Evolutionary conservation across 805 yeast genomes (phyloP).

Genomic region (Candida silvicultrix): DNA sequence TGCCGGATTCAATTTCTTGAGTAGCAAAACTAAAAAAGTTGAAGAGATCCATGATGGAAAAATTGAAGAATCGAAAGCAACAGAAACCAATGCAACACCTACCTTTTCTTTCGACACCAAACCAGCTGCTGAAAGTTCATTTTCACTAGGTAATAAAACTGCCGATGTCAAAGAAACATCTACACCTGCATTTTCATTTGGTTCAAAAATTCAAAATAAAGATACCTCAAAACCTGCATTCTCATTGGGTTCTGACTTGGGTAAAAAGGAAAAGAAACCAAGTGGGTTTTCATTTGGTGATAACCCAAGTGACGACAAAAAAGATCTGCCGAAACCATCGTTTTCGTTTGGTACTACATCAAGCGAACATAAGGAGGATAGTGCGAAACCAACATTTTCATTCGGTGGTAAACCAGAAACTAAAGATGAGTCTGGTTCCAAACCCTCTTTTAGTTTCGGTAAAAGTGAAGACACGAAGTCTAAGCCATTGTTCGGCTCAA

Average conservation of each 20-base stretch:
- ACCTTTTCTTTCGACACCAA: neutral
- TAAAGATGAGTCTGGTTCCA: neutral
- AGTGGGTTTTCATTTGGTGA: neutral
- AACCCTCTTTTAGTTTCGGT: neutral
- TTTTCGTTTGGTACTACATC: slow-evolving; percentile 13
- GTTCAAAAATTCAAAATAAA: neutral
- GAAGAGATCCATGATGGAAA: slow-evolving; percentile 1
- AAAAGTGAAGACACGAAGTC: neutral
- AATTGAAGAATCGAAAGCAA: neutral
- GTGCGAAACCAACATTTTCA: slow-evolving; percentile 9
- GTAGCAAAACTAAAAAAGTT: slow-evolving; percentile 2
- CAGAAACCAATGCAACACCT: neutral
- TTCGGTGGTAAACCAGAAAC: slow-evolving; percentile 6
- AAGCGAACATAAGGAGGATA: slow-evolving; percentile 1
- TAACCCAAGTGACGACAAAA: neutral
- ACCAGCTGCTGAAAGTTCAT: neutral
- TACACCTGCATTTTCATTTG: neutral
- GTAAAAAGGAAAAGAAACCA: neutral
- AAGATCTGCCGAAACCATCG: slow-evolving; percentile 6
- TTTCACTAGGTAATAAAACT: slow-evolving; percentile 1
- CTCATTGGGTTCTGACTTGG: slow-evolving; percentile 2
- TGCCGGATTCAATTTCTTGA: slow-evolving; percentile 23
- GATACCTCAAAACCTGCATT: slow-evolving; percentile 3
- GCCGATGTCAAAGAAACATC: neutral
- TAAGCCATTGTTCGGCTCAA: neutral